Conservation (phyloP, 768 basidiomycete species). For the Rhodotorula kratochvilovae region DNA sequence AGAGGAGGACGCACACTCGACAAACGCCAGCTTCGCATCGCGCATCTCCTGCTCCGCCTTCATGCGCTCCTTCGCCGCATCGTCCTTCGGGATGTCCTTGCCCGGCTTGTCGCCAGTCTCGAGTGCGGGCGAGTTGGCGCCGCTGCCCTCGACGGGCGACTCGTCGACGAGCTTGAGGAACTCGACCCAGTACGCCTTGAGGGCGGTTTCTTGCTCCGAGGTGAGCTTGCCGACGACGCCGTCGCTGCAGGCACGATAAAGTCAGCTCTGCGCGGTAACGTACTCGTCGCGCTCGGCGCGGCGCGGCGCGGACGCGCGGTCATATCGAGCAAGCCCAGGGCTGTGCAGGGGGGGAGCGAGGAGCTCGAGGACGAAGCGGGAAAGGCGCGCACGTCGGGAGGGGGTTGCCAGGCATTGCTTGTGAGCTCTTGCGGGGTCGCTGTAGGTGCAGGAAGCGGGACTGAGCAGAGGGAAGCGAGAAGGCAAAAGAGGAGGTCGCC, state of each 20-base stretch:
- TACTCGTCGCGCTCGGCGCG: no score
- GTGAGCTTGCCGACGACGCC: slow-evolving; percentile 34
- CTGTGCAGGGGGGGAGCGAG: background rate
- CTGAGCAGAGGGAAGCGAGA: background rate
- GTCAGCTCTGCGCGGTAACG: background rate
- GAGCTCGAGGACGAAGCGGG: background rate
- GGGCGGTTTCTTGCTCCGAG: slow-evolving; percentile 6
- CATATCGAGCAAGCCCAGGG: no score
- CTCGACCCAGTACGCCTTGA: slow-evolving; percentile 29
- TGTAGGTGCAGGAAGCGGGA: background rate
- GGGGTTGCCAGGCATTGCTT: slow-evolving; percentile 17
- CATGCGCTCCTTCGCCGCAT: slow-evolving; percentile 37
- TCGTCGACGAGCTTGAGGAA: slow-evolving; percentile 29
- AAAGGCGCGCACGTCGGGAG: slow-evolving; percentile 3
- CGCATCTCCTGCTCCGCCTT: slow-evolving; percentile 32
- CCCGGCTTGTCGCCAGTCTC: slow-evolving; percentile 14
- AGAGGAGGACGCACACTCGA: slow-evolving; percentile 19
- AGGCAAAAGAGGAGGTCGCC: background rate
- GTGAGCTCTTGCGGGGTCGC: no score
- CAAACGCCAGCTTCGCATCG: slow-evolving; percentile 37
- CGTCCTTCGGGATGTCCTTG: slow-evolving; percentile 34
- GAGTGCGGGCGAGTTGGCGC: background rate
- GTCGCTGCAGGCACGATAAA: slow-evolving; percentile 7
- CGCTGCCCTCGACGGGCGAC: slow-evolving; percentile 26
- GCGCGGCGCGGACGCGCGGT: no score